phyloP scores from a whole-genome alignment of 1,284 basidiomycete species.

The Inonotus obliquus region DNA sequence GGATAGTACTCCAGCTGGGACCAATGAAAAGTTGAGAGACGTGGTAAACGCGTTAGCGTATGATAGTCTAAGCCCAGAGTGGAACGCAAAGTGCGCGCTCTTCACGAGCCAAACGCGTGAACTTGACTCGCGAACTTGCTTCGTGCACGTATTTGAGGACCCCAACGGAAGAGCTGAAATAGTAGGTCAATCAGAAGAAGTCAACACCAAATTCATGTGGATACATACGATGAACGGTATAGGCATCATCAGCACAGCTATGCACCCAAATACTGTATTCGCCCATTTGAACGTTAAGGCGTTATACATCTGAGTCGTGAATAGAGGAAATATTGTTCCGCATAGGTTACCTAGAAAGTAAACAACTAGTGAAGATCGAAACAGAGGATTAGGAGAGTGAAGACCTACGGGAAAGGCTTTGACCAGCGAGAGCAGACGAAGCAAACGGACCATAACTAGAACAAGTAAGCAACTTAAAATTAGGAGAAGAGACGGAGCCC shows the following conservation, averaged over 20 bases:
- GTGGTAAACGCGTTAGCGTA: too few relatives aligned
- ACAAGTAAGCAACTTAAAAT: slow-evolving; percentile 19
- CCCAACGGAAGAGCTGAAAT: slow-evolving; percentile 55
- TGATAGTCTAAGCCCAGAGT: too few relatives aligned
- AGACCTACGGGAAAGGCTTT: slow-evolving; percentile 60
- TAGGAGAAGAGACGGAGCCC: neutral
- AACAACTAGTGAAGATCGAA: neutral
- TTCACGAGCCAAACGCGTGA: slow-evolving; percentile 12
- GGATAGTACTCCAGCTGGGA: too few relatives aligned
- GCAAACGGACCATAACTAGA: slow-evolving; percentile 67
- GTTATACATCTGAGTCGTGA: slow-evolving; percentile 58
- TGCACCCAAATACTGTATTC: slow-evolving; percentile 59
- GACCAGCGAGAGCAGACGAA: slow-evolving; percentile 73
- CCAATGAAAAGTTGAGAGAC: too few relatives aligned
- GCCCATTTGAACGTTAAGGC: slow-evolving; percentile 65
- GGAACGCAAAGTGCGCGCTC: neutral
- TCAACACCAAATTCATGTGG: neutral
- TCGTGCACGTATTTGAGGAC: slow-evolving; percentile 52
- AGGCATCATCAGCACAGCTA: slow-evolving; percentile 57
- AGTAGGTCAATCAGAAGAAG: slow-evolving; percentile 5
- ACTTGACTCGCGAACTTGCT: slow-evolving; percentile 49
- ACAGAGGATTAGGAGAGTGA: neutral
- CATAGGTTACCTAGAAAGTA: slow-evolving; percentile 47
- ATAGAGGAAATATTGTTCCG: slow-evolving; percentile 59
- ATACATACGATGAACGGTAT: slow-evolving; percentile 57